Base-by-base conservation (phyloP, 2,329 filamentous ascomycete species). In the Leptographium wingfieldii region DNA sequence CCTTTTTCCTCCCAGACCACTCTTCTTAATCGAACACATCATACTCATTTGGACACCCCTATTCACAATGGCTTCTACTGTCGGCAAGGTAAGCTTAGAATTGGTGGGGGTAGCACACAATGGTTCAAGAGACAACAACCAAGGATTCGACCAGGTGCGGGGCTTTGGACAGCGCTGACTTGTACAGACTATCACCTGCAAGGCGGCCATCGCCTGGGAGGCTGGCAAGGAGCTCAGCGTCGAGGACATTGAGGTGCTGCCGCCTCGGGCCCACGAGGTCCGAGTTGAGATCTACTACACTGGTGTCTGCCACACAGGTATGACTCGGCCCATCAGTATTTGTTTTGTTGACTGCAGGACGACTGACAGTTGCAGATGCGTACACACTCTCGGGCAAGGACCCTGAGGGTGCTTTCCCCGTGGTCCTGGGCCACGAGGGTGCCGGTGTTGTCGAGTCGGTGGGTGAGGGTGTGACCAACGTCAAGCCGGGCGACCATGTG, bases 211-310 rank as follows among this genome's bases (percentile, higher is more conserved):
- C 65, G 94, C 94, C 73, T 99, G 94, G 94, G 92, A 92, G 76
- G 91, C 94, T 55, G 92, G 88, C 72, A 89, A 96, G 78, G 86
- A 90, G 67, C 83, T 99, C 65, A 84, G 80, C 68, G 82, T 97
- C 67, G 94, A 99, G 77, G 90, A 95, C 67, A 80, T 99, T 69
- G 92, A 97, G 77, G 94, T 99, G 66, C 84, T 81, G 58, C 88
- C 92, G 64, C 94, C 94, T 62, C 85, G 81, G 75, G 92, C 92
- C 63, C 84, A 95, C 76, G 94, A 99, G 78, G 94, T 99, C 71
- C 90, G 94, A 69, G 96, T 99, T 71, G 79, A 97, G 80, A 90
- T 97, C 73, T 87, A 92, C 80, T 95, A 96, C 80, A 99, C 94
- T 59, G 94, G 94, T 76, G 94, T 99, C 72, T 99, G 94, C 80